These are phyloP conservation scores for Bondarzewia mesenterica DNA, from an alignment of 1,284 basidiomycete species.

Conservation along the genomic window DNA sequence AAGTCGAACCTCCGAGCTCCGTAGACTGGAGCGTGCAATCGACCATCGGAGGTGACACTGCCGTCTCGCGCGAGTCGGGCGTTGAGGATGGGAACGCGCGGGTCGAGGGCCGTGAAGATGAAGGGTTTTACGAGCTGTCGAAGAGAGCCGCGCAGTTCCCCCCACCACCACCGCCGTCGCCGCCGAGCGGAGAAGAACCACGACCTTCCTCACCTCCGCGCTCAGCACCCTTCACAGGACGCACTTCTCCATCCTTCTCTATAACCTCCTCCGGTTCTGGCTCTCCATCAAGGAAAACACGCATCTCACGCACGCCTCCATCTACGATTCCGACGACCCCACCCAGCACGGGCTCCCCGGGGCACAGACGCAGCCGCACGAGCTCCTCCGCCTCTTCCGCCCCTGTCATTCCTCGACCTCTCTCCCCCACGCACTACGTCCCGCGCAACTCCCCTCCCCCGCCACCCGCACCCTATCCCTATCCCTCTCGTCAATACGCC, in stretches of 20 bases:
- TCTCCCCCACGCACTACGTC: constrained; percentile 13
- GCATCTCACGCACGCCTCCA: constrained; percentile 1
- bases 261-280: constrained; percentile 21
- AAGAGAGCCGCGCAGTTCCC: not conserved
- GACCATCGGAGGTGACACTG: not conserved
- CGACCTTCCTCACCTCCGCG: not conserved
- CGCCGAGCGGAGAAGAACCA: not conserved
- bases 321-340: not conserved
- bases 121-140: not conserved
- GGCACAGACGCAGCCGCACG: constrained; percentile 1
- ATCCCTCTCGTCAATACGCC: not conserved
- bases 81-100: constrained; percentile 5
- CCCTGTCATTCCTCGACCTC: not conserved
- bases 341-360: not conserved
- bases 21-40: not conserved
- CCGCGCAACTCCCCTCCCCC: constrained; percentile 10
- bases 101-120: constrained; percentile 13
- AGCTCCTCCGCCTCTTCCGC: constrained; percentile 3
- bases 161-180: not conserved
- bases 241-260: constrained; percentile 10
- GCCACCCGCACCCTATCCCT: not conserved
- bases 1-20: not conserved
- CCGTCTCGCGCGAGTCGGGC: not conserved
- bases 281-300: constrained; percentile 1
- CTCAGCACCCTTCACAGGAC: constrained; percentile 3